Percentiles rank a stretch among this genome's conserved stretches.
Conservation (phyloP, 1,284 basidiomycete species). For the Xerocomus nothofagi region DNA sequence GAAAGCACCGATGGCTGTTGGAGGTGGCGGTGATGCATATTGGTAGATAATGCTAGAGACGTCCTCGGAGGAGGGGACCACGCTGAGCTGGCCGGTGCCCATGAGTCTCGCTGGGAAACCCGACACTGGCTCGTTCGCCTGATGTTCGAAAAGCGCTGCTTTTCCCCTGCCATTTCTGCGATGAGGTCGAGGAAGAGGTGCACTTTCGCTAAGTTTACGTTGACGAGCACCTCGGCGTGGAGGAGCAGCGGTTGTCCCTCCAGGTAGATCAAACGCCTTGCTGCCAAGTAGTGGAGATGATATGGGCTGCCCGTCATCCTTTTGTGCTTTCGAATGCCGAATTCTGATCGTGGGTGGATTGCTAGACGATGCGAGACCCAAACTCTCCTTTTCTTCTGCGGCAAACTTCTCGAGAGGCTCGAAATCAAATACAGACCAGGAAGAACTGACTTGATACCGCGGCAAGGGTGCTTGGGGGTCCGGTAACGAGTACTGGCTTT, state of each 20-base stretch:
- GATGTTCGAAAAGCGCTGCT: slow-evolving; percentile 88
- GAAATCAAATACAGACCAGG: slow-evolving; percentile 72
- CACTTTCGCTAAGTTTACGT: slow-evolving; percentile 83
- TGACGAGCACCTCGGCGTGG: slow-evolving; percentile 53
- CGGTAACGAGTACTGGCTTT: slow-evolving; percentile 19
- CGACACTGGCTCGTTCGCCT: slow-evolving; percentile 47
- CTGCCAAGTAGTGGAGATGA: slow-evolving; percentile 8
- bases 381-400: slow-evolving; percentile 61
- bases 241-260: slow-evolving; percentile 21
- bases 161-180: slow-evolving; percentile 79
- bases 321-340: slow-evolving; percentile 14
- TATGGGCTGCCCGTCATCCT: slow-evolving; percentile 5
- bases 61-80: slow-evolving; percentile 33
- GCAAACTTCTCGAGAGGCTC: slow-evolving; percentile 80
- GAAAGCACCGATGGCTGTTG: slow-evolving; percentile 34
- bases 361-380: slow-evolving; percentile 50
- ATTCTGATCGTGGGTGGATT: slow-evolving; percentile 30
- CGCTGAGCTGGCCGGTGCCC: slow-evolving; percentile 34
- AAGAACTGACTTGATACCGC: slow-evolving; percentile 58
- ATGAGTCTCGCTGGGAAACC: slow-evolving; percentile 43
- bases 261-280: slow-evolving; percentile 25
- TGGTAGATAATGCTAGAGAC: slow-evolving; percentile 19
- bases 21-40: slow-evolving; percentile 15
- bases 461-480: slow-evolving; percentile 40
- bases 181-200: slow-evolving; percentile 58